Percentiles rank a stretch among this genome's conserved stretches.
Evolutionary conservation across 2,329 filamentous ascomycete genomes (phyloP).

Genomic region (Neofusicoccum ribis): DNA sequence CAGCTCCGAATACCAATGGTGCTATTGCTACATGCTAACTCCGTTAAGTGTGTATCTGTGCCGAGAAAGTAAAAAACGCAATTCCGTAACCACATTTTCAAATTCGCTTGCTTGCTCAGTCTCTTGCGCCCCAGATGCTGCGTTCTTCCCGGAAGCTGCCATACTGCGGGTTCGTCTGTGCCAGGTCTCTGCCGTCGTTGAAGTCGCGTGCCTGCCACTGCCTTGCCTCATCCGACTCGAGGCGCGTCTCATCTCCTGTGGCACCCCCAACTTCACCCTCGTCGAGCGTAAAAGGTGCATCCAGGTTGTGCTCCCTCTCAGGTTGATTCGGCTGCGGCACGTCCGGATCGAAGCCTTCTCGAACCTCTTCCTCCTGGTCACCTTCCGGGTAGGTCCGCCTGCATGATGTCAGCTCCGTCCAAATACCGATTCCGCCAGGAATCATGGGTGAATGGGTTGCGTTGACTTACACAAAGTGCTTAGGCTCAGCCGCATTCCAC

Average conservation of each 20-base stretch:
- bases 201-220: slow-evolving; percentile 40
- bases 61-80: not conserved
- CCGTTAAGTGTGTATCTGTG: not conserved
- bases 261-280: slow-evolving; percentile 41
- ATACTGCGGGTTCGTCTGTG: slow-evolving; percentile 32
- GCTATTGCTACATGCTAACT: not conserved
- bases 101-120: not conserved
- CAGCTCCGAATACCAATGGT: not conserved
- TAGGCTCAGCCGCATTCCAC: slow-evolving; percentile 58
- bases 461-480: slow-evolving; percentile 55
- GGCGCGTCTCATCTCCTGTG: slow-evolving; percentile 34
- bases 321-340: slow-evolving; percentile 43
- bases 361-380: slow-evolving; percentile 51
- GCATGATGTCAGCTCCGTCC: slow-evolving; percentile 21
- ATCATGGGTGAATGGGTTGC: not conserved
- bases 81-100: not conserved
- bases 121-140: slow-evolving; percentile 36
- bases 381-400: slow-evolving; percentile 51
- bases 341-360: slow-evolving; percentile 57
- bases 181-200: not conserved
- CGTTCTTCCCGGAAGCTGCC: slow-evolving; percentile 46
- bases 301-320: slow-evolving; percentile 46
- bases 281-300: slow-evolving; percentile 45
- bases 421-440: not conserved
- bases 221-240: slow-evolving; percentile 44